Evolutionary conservation across 176 grass and related monocot species (phyloP).

Genomic region (Cenchrus fungigraminus): DNA sequence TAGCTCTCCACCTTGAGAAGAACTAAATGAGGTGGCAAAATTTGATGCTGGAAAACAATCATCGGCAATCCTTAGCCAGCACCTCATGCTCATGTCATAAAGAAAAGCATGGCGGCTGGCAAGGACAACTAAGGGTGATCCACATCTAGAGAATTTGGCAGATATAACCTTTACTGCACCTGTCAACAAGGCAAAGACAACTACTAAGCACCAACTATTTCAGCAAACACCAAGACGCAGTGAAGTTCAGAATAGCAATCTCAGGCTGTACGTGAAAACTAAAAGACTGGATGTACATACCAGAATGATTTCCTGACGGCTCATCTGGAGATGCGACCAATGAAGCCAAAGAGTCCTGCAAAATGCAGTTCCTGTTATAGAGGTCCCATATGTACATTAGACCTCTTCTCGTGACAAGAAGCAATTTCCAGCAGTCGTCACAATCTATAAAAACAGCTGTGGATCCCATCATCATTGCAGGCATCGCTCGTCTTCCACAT

Average conservation of each 20-base stretch:
- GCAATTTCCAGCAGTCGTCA: constrained; percentile 77
- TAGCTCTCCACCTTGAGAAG: constrained; percentile 74
- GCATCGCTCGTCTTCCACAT: constrained; percentile 84
- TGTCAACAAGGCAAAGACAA: constrained; percentile 50
- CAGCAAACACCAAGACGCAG: constrained; percentile 25
- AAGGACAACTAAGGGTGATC: constrained; percentile 85
- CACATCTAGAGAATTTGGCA: constrained; percentile 88
- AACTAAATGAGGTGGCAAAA: constrained; percentile 74
- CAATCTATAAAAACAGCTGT: constrained; percentile 90
- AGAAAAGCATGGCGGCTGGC: constrained; percentile 80
- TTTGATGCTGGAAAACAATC: constrained; percentile 88
- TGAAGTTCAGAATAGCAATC: constrained; percentile 19
- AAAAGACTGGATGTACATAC: constrained; percentile 43
- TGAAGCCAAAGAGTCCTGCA: constrained; percentile 80
- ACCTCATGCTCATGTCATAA: constrained; percentile 80
- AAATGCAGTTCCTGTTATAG: constrained; percentile 70
- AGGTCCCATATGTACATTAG: constrained; percentile 88
- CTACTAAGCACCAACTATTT: not conserved
- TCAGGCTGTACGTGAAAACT: constrained; percentile 4
- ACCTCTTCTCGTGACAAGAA: constrained; percentile 88
- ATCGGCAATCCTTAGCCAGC: constrained; percentile 95
- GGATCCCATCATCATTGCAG: constrained; percentile 89
- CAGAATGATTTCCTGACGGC: constrained; percentile 61
- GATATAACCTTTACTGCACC: constrained; percentile 89
- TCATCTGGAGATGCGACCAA: constrained; percentile 64